Evolutionary conservation across 257 asterid genomes (phyloP), one percentile per base, ranked within the genome.

Genomic region (Agastache rugosa): DNA sequence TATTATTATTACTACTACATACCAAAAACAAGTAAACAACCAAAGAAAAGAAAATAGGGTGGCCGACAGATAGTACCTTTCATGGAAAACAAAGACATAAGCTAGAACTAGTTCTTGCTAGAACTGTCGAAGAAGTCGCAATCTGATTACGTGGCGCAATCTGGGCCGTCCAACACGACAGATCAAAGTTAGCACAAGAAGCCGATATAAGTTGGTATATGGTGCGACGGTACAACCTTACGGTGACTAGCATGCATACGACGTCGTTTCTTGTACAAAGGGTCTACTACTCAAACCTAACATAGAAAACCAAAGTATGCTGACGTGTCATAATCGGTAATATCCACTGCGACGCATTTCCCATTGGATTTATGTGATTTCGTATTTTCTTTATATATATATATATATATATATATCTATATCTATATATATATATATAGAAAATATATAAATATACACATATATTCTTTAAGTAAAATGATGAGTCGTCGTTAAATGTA

Each of bases 61-160:
- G 61, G 31, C n/a, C n/a, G n/a, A n/a, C n/a, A n/a, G n/a, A n/a
- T n/a, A n/a, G n/a, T n/a, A n/a, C n/a, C n/a, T n/a, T n/a, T n/a
- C n/a, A n/a, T n/a, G n/a, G n/a, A n/a, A n/a, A n/a, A n/a, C n/a
- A 14, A 16, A 54, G 10, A 5, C 55, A 48, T 50, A 50, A 31
- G 35, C 11, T 39, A 39, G 44, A 15, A 3, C 53, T 22, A 55
- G 41, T 59, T 1, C 12, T 59, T 6, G 42, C 11, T 22, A 11
- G 10, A 6, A 20, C 5, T n/a, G 20, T 22, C 47, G 58, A 39
- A 14, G 25, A 41, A 23, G 71, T 17, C 50, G 48, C 31, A 35
- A 61, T 70, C 67, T 34, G 27, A 31, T 14, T 1, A 8, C 42
- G 50, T 50, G 82, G 67, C 72, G 59, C 29, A 25, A 78, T 73